Evolutionary conservation across 176 grass and related monocot species (phyloP).

Genomic region (Oryza punctata): DNA sequence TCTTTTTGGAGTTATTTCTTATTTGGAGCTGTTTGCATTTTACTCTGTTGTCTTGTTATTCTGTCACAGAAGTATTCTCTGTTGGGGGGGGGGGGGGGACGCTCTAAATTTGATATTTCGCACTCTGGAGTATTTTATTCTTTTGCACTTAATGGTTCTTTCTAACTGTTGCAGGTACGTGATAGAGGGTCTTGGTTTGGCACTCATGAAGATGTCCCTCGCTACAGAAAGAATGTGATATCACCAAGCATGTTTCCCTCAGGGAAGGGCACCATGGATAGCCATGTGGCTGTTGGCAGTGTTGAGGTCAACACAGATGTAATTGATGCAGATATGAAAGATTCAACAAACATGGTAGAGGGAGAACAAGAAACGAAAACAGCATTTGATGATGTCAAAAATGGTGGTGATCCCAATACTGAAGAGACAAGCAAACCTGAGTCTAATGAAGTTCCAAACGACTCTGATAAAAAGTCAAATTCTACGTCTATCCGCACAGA

Average conservation of each 20-base stretch:
- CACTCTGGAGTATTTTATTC: neutral
- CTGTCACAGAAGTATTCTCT: neutral
- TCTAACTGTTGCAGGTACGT: slow-evolving; percentile 57
- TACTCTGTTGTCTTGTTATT: slow-evolving; percentile 11
- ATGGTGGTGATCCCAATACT: neutral
- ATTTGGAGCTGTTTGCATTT: neutral
- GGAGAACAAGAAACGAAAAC: slow-evolving; percentile 36
- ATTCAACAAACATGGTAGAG: slow-evolving; percentile 25
- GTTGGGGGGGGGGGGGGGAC: neutral
- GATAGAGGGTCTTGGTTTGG: slow-evolving; percentile 92
- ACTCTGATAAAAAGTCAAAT: slow-evolving; percentile 36
- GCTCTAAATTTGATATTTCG: slow-evolving; percentile 23
- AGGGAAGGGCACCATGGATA: slow-evolving; percentile 57
- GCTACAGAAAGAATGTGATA: slow-evolving; percentile 68
- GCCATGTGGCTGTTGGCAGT: slow-evolving; percentile 8
- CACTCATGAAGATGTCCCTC: slow-evolving; percentile 76
- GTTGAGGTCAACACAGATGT: slow-evolving; percentile 37
- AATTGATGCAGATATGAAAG: slow-evolving; percentile 38
- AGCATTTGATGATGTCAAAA: slow-evolving; percentile 2
- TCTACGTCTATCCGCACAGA: slow-evolving; percentile 37
- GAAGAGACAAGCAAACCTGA: slow-evolving; percentile 29
- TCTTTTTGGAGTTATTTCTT: neutral
- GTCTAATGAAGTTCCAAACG: slow-evolving; percentile 22
- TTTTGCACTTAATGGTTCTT: slow-evolving; percentile 16
- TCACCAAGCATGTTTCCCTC: slow-evolving; percentile 95